These are phyloP conservation scores for Oryza longistaminata DNA, from an alignment of 176 grass and related monocot genomes.

Conservation along the genomic window DNA sequence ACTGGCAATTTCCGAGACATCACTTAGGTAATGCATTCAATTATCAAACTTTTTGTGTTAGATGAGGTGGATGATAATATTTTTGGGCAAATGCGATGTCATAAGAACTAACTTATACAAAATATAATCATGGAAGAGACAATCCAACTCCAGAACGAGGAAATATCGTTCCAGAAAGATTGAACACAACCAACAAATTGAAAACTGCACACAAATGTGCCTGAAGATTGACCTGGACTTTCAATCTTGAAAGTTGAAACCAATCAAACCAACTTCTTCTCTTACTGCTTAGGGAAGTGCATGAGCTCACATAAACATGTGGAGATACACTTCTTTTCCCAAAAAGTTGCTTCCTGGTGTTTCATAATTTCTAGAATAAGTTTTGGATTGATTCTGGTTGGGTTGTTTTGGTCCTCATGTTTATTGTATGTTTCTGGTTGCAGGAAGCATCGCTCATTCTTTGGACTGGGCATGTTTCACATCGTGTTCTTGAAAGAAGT, in stretches of 20 bases:
- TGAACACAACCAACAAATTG: neutral
- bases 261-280: neutral
- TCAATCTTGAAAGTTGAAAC: neutral
- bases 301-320: neutral
- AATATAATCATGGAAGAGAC: neutral
- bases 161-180: neutral
- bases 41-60: neutral
- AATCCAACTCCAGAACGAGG: neutral
- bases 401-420: neutral
- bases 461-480: neutral
- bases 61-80: neutral
- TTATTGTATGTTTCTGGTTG: neutral
- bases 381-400: neutral
- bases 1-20: neutral
- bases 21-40: conserved; percentile 9
- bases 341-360: neutral
- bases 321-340: neutral
- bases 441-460: neutral
- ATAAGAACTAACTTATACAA: neutral
- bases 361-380: neutral
- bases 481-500: too few species aligned
- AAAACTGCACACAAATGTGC: neutral
- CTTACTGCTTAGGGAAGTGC: neutral
- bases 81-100: neutral
- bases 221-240: neutral